A percentile compares a stretch with the other conserved stretches of the same genome.
Conservation (phyloP, 768 basidiomycete species). For the Phanerochaete sordida region DNA sequence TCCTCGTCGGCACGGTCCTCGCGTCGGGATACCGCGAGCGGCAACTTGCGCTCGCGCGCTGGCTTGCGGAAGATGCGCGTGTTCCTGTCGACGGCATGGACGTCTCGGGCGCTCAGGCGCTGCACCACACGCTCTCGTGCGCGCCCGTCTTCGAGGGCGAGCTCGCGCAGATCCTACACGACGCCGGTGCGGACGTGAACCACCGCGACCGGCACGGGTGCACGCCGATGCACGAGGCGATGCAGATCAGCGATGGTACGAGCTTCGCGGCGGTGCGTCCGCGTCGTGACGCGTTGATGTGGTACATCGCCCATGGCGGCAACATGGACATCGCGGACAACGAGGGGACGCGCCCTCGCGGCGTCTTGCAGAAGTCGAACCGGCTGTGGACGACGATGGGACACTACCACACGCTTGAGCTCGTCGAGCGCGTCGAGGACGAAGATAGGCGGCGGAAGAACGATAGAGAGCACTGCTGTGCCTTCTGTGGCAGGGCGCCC, state of each 20-base stretch:
- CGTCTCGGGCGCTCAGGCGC: slow-evolving; percentile 37
- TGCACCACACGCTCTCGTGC: slow-evolving; percentile 39
- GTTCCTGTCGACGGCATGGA: slow-evolving; percentile 37
- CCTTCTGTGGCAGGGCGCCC: slow-evolving; percentile 31
- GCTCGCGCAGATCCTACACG: slow-evolving; percentile 38
- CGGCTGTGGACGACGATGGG: background rate
- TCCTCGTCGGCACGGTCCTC: slow-evolving; percentile 30
- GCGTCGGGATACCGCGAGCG: slow-evolving; percentile 15
- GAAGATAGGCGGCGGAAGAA: slow-evolving; percentile 31
- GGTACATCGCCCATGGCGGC: slow-evolving; percentile 41
- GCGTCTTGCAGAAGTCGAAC: slow-evolving; percentile 12
- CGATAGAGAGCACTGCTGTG: slow-evolving; percentile 27
- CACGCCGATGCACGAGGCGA: slow-evolving; percentile 37
- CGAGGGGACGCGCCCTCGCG: slow-evolving; percentile 32
- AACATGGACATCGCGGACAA: slow-evolving; percentile 32
- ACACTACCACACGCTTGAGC: slow-evolving; percentile 4
- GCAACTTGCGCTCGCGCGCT: slow-evolving; percentile 31
- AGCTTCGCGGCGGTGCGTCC: slow-evolving; percentile 20
- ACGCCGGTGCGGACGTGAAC: slow-evolving; percentile 41
- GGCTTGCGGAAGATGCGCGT: slow-evolving; percentile 29
- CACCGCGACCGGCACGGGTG: slow-evolving; percentile 37
- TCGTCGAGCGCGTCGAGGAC: slow-evolving; percentile 20
- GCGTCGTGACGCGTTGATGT: slow-evolving; percentile 29
- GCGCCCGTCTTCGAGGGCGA: slow-evolving; percentile 39
- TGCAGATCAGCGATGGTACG: slow-evolving; percentile 24